Evolutionary conservation across 1,139 yeast genomes (phyloP), one percentile per base, ranked within the genome.

Genomic region (Schwanniomyces etchellsii): DNA sequence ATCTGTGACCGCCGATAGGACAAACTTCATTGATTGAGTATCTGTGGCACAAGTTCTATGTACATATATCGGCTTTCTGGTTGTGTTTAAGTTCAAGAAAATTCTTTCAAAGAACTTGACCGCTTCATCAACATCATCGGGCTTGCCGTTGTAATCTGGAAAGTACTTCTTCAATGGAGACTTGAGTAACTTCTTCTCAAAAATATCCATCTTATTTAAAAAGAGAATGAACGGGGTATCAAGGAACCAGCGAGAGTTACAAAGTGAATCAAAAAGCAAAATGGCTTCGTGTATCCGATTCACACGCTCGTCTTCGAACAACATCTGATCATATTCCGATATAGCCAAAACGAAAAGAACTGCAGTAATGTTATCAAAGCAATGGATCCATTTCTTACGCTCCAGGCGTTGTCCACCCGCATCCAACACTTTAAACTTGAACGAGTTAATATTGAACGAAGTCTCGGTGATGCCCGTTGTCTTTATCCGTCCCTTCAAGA

Each of bases 321-420:
- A 58, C 63, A 74, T 79, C 55, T 91, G 96, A 57, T 91, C 97
- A 52, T 85, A 91, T 57, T 91, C 98, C 28, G 88, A 78, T 21
- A 88, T 78, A 0, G 97, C 96, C 16, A 84, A 74, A n/a, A 91
- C 96, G 56, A 88, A 91, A 23, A 91, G 57, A 1, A 93, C 81
- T 2, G 95, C 86, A 0, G 95, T 83, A 34, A 91, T 88, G 41
- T 84, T 86, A 48, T 89, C 94, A 57, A 93, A 91, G 50, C 95
- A 85, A 52, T 89, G 96, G 38, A 91, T 84, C 98, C 98, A 91
- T 52, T 91, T 91, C 43, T 81, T 78, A 35, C 98, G 72, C 57
- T 91, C 98, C 25, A 89, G 77, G 35, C 98, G 67, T 58, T 91
- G 98, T 2, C 99, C 99, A 29, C 99, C 99, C 4, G 96, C 97